phyloP scores from a whole-genome alignment of 2,329 filamentous ascomycete genomes.

The Arthroderma uncinatum region DNA sequence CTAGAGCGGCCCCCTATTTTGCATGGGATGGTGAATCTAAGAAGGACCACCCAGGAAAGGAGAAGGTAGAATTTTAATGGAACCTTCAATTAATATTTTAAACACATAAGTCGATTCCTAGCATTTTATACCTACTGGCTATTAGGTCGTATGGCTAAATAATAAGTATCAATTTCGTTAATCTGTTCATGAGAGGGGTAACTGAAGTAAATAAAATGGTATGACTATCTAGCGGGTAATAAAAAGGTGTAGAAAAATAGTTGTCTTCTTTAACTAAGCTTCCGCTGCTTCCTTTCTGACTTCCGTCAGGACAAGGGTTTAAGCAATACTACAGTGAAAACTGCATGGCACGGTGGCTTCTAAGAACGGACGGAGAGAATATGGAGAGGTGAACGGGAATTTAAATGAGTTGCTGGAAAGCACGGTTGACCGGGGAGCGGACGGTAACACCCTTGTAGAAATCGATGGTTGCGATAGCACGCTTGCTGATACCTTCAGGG shows the following conservation, averaged over 20 bases:
- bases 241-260: not conserved
- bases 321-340: not conserved
- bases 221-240: not conserved
- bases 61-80: not conserved
- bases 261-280: not conserved
- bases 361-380: not conserved
- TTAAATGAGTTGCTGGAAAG: conserved; percentile 95
- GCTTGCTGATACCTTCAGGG: conserved; percentile 90
- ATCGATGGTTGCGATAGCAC: conserved; percentile 78
- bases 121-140: not conserved
- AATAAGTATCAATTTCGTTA: not conserved
- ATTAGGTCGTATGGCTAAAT: not conserved
- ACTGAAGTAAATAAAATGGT: not conserved
- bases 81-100: not conserved
- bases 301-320: not conserved
- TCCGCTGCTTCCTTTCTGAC: not conserved
- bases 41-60: not conserved
- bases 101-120: not conserved
- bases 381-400: conserved; percentile 9
- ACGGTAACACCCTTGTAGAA: conserved; percentile 97
- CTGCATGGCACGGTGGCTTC: not conserved
- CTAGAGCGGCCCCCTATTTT: not conserved
- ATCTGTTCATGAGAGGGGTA: not conserved
- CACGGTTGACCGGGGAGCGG: conserved; percentile 90
- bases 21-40: not conserved